phyloP scores from a whole-genome alignment of 371 early-diverging fungal genomes.

The Basidiobolus meristosporus region DNA sequence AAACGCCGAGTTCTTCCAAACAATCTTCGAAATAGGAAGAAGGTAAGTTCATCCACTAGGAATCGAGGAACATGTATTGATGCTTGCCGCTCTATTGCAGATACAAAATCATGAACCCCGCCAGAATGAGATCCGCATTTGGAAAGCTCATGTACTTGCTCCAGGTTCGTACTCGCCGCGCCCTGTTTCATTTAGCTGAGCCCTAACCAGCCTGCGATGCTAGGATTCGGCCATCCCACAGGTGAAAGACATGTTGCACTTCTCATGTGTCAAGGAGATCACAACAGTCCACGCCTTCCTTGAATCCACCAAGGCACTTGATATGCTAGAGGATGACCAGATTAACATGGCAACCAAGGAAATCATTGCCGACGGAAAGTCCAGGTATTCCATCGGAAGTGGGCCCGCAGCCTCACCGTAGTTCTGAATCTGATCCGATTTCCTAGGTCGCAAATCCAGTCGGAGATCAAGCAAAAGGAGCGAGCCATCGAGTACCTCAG shows the following conservation, averaged over 20 bases:
- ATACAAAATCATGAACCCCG: slow-evolving; percentile 96
- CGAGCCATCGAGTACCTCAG: slow-evolving; percentile 69
- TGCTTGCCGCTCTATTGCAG: too few relatives aligned
- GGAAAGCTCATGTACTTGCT: slow-evolving; percentile 89
- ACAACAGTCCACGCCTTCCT: slow-evolving; percentile 70
- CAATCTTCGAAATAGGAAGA: slow-evolving; percentile 89
- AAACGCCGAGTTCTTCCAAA: slow-evolving; percentile 75
- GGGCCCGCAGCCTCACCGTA: too few relatives aligned
- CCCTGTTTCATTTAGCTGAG: background rate
- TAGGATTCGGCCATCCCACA: slow-evolving; percentile 77
- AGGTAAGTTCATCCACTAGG: too few relatives aligned
- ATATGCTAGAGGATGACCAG: slow-evolving; percentile 57
- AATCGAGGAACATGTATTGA: too few relatives aligned
- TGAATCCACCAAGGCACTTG: slow-evolving; percentile 33
- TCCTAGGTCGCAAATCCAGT: too few relatives aligned
- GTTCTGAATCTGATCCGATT: too few relatives aligned
- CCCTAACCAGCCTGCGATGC: background rate
- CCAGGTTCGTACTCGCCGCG: slow-evolving; percentile 18
- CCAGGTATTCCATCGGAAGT: slow-evolving; percentile 50
- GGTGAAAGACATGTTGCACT: slow-evolving; percentile 67
- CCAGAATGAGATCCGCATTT: slow-evolving; percentile 86
- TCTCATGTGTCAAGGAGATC: slow-evolving; percentile 62
- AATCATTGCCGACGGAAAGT: slow-evolving; percentile 62
- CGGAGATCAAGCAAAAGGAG: slow-evolving; percentile 80
- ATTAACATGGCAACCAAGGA: slow-evolving; percentile 76